phyloP scores from a whole-genome alignment of 371 early-diverging fungal species.

The Mucor mucedo region DNA sequence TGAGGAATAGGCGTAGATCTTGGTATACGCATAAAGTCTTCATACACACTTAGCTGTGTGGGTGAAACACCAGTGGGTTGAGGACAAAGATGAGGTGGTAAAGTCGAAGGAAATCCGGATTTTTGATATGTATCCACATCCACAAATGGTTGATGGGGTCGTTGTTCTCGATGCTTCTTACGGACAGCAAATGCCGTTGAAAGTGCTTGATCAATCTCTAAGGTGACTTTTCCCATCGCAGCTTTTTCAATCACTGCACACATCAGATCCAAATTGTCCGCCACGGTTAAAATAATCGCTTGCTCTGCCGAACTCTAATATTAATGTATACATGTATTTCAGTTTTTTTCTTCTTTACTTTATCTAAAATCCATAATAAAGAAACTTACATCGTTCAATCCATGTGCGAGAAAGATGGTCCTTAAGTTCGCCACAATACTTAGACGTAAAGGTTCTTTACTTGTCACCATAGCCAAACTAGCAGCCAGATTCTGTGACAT shows the following conservation, averaged over 20 bases:
- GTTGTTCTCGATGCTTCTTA: constrained; percentile 84
- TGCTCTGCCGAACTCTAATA: constrained; percentile 76
- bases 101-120: constrained; percentile 73
- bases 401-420: constrained; percentile 78
- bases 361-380: too few species aligned
- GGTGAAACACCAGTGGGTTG: constrained; percentile 82
- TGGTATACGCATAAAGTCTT: constrained; percentile 51
- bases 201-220: constrained; percentile 84
- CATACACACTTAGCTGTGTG: constrained; percentile 80
- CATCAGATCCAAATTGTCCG: constrained; percentile 91
- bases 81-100: constrained; percentile 84
- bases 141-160: constrained; percentile 85
- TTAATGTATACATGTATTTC: neutral
- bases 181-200: constrained; percentile 68
- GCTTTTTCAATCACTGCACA: constrained; percentile 92
- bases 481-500: constrained; percentile 89
- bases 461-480: constrained; percentile 87
- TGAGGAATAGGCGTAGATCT: constrained; percentile 7
- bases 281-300: constrained; percentile 76
- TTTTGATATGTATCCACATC: constrained; percentile 78
- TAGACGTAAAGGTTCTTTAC: constrained; percentile 87
- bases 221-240: constrained; percentile 86
- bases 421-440: constrained; percentile 81
- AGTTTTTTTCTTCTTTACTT: neutral
- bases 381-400: constrained; percentile 72